Evolutionary conservation across 306 rosid genomes (phyloP), one percentile per base, ranked within the genome.

Genomic region (Fagus sylvatica): DNA sequence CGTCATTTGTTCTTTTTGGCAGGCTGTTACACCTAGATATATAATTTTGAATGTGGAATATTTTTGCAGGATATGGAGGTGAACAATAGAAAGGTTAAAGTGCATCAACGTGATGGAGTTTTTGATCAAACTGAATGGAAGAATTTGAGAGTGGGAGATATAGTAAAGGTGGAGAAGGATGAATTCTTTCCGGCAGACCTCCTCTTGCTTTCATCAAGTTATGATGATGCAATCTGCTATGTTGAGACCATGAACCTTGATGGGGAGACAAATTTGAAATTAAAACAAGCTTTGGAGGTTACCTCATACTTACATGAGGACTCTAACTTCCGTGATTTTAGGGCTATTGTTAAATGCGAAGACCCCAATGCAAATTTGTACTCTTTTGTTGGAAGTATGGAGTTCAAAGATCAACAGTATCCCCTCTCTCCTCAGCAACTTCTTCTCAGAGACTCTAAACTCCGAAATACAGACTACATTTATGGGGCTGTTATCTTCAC

Each of bases 241-340:
- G 99, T 95, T 37, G 98, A 95, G 87, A 95, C 99, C 36, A 95
- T 91, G 99, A 95, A 88, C 83, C 94, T 95, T 73, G 99, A 95
- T 67, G 98, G 99, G 9, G 99, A 95, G 89, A 95, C 99, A 77
- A 95, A 95, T 85, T 80, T 95, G 60, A 95, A 95, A 84, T 36
- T 91, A 69, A 95, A 93, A 78, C 98, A 95, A 82, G 96, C 88
- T 28, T 88, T 93, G 89, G 99, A 90, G 74, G 91, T 83, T 43
- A 91, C 96, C 70, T 93, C 91, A 33, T 82, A 71, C 72, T 74
- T 91, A 77, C 85, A 76, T 0, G 93, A 90, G 48, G 93, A 92
- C 40, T 60, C 74, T 13, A 36, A 83, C 71, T 87, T 93, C 75
- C 12, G 53, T 2, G 79, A 80, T 37, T 95, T 91, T 73, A 87